Base-by-base conservation (phyloP, 2,329 filamentous ascomycete species). In the Ophiostoma piceae region DNA sequence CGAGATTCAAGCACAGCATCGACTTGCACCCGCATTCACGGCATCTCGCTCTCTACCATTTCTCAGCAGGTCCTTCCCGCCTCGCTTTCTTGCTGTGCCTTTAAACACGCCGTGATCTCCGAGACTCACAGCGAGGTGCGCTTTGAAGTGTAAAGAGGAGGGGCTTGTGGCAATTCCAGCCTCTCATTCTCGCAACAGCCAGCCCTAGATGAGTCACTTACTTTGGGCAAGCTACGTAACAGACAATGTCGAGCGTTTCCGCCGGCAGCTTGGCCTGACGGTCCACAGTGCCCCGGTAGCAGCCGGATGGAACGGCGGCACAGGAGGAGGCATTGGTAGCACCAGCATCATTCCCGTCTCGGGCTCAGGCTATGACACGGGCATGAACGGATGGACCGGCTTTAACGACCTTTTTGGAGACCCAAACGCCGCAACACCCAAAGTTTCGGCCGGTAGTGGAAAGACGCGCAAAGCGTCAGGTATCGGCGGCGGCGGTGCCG, bases 161-260 rank as follows among this genome's bases (percentile, higher is more conserved):
- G 67, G 67, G 67, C 67, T 71, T 72, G 71, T 68, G 54, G 69
- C 57, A 35, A 67, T 67, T n/a, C 41, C 14, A 65, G 62, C 65
- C 68, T 66, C 62, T 26, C 65, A 29, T 39, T 22, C n/a, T 14
- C 35, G 8, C 29, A 41, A 43, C 43, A 54, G 8, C 29, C 41
- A 19, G 64, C 41, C 71, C 70, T 73, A 69, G 76, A 79, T 98
- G 94, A 98, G 92, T 90, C 90, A 93, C 87, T 39, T 8, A 66
- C 88, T 99, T 80, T 97, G 94, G 94, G 94, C 93, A 86, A 92
- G 88, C 80, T 98, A 94, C 80, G 90, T 96, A 84, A 91, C 97
- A 88, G 92, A 97, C 86, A 93, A 99, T 88, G 91, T 97, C 88
- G 94, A 96, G 79, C 88, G 84, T 78, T 98, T 99, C 86, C 90